Evolutionary conservation across 345 rosid species (phyloP).

Genomic region (Eucalyptus coolabah): DNA sequence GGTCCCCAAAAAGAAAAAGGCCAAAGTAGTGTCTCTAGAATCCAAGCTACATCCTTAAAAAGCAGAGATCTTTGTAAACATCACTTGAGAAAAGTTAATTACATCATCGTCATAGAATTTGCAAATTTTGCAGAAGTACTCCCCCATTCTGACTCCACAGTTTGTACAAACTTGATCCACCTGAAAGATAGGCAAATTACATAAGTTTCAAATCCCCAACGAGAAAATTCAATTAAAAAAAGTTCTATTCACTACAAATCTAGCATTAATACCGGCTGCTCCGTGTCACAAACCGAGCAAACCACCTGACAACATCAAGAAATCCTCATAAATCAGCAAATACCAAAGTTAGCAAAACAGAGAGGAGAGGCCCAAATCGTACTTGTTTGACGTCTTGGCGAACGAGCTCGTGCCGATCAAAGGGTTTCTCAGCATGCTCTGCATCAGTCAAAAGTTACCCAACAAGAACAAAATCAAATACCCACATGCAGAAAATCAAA

Average conservation of each 20-base stretch:
- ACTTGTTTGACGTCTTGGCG: slow-evolving; percentile 77
- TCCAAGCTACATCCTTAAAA: not conserved
- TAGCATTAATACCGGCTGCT: slow-evolving; percentile 65
- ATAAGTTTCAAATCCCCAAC: not conserved
- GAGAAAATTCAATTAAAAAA: not conserved
- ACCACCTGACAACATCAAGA: slow-evolving; percentile 45
- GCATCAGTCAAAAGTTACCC: not conserved
- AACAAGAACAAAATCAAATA: not conserved
- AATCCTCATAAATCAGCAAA: not conserved
- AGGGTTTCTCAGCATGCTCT: slow-evolving; percentile 57
- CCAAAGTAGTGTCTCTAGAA: not conserved
- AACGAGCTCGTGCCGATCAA: slow-evolving; percentile 66
- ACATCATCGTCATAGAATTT: slow-evolving; percentile 94
- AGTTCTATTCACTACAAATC: not conserved
- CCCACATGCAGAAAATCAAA: not conserved
- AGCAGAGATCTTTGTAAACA: not conserved
- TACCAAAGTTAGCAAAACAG: not conserved
- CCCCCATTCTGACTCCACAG: slow-evolving; percentile 99
- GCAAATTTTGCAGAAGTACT: slow-evolving; percentile 83
- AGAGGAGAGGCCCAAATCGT: not conserved
- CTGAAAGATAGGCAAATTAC: slow-evolving; percentile 13
- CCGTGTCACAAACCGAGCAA: slow-evolving; percentile 91
- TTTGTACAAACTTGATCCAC: slow-evolving; percentile 71
- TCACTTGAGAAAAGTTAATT: not conserved
- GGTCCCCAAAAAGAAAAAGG: not conserved